Evolutionary conservation across 108 stramenopile genomes (phyloP), one percentile per base, ranked within the genome.

Genomic region (Nitzschia inconspicua): DNA sequence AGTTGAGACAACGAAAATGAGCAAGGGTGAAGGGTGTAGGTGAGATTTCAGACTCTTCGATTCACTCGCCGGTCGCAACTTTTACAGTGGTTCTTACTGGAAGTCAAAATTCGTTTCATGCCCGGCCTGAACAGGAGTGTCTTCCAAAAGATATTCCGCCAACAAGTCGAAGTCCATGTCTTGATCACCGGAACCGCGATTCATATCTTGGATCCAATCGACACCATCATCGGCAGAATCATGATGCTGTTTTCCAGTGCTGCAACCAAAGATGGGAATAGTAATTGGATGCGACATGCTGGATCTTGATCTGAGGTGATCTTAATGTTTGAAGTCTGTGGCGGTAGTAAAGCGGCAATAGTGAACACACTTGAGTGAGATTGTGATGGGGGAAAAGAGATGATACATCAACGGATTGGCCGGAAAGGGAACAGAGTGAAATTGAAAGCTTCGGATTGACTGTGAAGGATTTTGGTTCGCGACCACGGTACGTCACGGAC

Each of bases 111-210:
- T 64, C 23, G 55, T 43, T 7, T 69, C 70, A 43, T 57, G 47
- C 2, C 37, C 27, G 26, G 51, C 48, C 28, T n/a, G n/a, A n/a
- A 47, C 51, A 11, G 70, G 60, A 3, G 54, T 68, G 55, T 93
- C 91, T 53, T 89, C 88, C 39, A 93, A 68, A 34, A 93, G 77
- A 65, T 89, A 93, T 51, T 86, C 91, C 22, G 91, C 88, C 56
- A 93, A 54, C 46, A 93, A 55, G 54, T 93, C 91, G 60, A 93
- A 88, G 63, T 93, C 91, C 20, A 93, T 70, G 6, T 66, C 32
- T 51, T 75, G 74, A 32, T 16, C 43, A n/a, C 55, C 48, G 14
- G 22, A 20, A 43, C 53, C 63, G 50, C 51, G 51, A 14, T 51
- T 26, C 48, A 19, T 51, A 10, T 55, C 54, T 10, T 9, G 22